Evolutionary conservation across 495 filamentous ascomycete species (phyloP).

Genomic region (Talaromyces ruber): DNA sequence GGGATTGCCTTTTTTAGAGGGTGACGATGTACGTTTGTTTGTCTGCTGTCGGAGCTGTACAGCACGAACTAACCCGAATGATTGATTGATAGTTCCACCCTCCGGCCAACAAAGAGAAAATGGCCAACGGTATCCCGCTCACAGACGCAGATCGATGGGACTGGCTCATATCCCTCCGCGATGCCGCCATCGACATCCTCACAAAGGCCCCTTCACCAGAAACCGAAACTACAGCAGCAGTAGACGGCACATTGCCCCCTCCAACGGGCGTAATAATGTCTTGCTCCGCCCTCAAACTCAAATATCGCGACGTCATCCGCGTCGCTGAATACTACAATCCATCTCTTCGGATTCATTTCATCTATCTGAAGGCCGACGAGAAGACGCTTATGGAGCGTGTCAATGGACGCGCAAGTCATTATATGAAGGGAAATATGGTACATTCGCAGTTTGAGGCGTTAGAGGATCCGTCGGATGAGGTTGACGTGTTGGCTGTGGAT

Average conservation of each 20-base stretch:
- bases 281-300: slow-evolving; percentile 92
- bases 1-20: slow-evolving; percentile 79
- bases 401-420: slow-evolving; percentile 66
- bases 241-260: slow-evolving; percentile 15
- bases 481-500: slow-evolving; percentile 77
- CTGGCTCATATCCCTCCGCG: slow-evolving; percentile 86
- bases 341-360: slow-evolving; percentile 77
- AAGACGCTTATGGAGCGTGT: slow-evolving; percentile 69
- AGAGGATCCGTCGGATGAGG: slow-evolving; percentile 75
- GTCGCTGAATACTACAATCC: slow-evolving; percentile 73
- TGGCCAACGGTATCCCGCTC: slow-evolving; percentile 76
- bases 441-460: slow-evolving; percentile 79
- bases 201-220: slow-evolving; percentile 38
- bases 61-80: slow-evolving; percentile 9
- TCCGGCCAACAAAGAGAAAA: slow-evolving; percentile 81
- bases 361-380: slow-evolving; percentile 78
- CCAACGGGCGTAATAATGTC: slow-evolving; percentile 82
- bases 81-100: slow-evolving; percentile 67
- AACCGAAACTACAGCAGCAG: slow-evolving; percentile 19
- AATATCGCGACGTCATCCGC: slow-evolving; percentile 95
- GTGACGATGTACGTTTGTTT: slow-evolving; percentile 71
- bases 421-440: slow-evolving; percentile 98
- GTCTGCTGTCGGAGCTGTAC: not conserved
- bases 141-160: slow-evolving; percentile 97
- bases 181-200: slow-evolving; percentile 62